Percentiles rank a stretch among this genome's conserved stretches.
These are phyloP conservation scores for Backusella psychrophila DNA, from an alignment of 192 early-diverging fungal species.

Conservation along the genomic window DNA sequence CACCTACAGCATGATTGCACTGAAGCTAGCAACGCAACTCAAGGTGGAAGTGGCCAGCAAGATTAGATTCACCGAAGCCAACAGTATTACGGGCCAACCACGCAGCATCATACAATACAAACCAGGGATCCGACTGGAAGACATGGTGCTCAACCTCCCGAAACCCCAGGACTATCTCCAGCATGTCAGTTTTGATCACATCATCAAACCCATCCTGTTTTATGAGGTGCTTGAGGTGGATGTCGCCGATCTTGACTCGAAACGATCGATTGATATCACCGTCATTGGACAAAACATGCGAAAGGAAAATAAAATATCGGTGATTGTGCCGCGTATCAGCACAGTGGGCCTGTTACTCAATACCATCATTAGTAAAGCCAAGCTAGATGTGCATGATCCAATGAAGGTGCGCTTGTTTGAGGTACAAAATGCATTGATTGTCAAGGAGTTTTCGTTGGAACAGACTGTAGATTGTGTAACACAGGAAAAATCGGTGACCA, in stretches of 20 bases:
- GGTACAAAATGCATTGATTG: constrained; percentile 3
- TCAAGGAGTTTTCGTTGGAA: constrained; percentile 26
- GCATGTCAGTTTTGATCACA: constrained; percentile 3
- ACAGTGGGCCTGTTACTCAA: background rate
- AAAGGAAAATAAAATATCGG: constrained; percentile 52
- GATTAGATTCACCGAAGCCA: constrained; percentile 65
- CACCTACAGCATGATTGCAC: constrained; percentile 62
- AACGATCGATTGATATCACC: constrained; percentile 65
- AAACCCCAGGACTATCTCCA: constrained; percentile 15
- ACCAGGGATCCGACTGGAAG: constrained; percentile 14
- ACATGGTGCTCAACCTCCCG: constrained; percentile 32
- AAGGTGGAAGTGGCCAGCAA: constrained; percentile 57
- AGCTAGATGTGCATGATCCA: constrained; percentile 3
- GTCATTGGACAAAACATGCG: constrained; percentile 65
- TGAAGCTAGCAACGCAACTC: constrained; percentile 60
- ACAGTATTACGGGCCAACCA: constrained; percentile 19
- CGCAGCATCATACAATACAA: constrained; percentile 19
- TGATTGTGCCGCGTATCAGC: constrained; percentile 8
- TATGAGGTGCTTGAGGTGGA: constrained; percentile 89
- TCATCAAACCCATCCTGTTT: constrained; percentile 46
- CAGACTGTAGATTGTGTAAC: constrained; percentile 15
- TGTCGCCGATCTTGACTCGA: constrained; percentile 79
- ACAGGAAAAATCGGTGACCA: constrained; percentile 15
- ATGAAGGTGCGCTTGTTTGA: constrained; percentile 18
- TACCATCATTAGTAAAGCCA: constrained; percentile 8